phyloP scores from a whole-genome alignment of 2,329 filamentous ascomycete genomes.

The Microthyrium microscopicum region DNA sequence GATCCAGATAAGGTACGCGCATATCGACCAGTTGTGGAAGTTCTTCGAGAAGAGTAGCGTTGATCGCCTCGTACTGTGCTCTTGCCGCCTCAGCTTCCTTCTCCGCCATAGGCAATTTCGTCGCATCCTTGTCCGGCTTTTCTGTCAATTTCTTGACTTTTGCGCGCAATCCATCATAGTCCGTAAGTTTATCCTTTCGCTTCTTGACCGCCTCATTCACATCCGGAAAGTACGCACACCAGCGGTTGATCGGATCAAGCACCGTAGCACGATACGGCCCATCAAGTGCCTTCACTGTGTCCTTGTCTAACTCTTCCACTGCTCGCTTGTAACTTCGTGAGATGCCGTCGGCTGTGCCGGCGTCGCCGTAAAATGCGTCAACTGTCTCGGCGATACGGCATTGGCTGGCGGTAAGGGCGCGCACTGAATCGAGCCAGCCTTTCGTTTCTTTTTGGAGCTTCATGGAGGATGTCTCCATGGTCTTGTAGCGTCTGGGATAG shows the following conservation, averaged over 20 bases:
- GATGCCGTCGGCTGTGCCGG: slow-evolving; percentile 85
- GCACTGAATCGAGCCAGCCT: slow-evolving; percentile 87
- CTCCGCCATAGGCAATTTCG: slow-evolving; percentile 87
- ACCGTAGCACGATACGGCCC: slow-evolving; percentile 63
- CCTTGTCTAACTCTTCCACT: slow-evolving; percentile 90
- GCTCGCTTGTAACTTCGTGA: slow-evolving; percentile 96
- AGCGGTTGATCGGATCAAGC: slow-evolving; percentile 84
- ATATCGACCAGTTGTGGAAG: slow-evolving; percentile 92
- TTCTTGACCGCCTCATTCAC: slow-evolving; percentile 99
- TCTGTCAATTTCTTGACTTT: slow-evolving; percentile 95
- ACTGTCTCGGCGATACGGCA: slow-evolving; percentile 99
- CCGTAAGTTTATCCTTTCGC: slow-evolving; percentile 92
- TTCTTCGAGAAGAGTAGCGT: slow-evolving; percentile 87
- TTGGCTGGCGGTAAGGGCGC: slow-evolving; percentile 98
- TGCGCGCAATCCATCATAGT: slow-evolving; percentile 89
- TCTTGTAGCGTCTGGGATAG: slow-evolving; percentile 93
- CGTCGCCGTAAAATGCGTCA: slow-evolving; percentile 96
- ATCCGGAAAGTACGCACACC: slow-evolving; percentile 97
- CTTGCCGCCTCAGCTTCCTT: slow-evolving; percentile 94
- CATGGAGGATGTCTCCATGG: slow-evolving; percentile 87
- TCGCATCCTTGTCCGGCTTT: slow-evolving; percentile 96
- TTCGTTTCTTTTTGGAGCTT: slow-evolving; percentile 95
- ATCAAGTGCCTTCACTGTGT: slow-evolving; percentile 96
- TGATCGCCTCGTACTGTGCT: slow-evolving; percentile 85
- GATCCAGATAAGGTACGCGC: slow-evolving; percentile 90